Evolutionary conservation across 2,329 filamentous ascomycete genomes (phyloP), one percentile per base, ranked within the genome.

Genomic region (Monosporascus cannonballus): DNA sequence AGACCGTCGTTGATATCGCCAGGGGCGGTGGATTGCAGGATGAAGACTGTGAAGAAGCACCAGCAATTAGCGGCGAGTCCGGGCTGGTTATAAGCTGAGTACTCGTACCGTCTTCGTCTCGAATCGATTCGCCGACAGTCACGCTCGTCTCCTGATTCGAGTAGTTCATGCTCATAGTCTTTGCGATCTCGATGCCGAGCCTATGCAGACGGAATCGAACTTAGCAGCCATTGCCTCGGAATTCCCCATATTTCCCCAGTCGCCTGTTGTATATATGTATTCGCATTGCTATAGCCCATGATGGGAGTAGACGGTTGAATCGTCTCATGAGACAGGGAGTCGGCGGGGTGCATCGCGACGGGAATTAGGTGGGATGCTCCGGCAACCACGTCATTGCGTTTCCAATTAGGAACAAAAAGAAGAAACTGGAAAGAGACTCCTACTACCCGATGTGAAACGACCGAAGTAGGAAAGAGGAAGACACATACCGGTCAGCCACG

Each of bases 1-100:
- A 99, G 81, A 48, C 91, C 91, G 70, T 97, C 93, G 73, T 99
- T 99, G 76, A 97, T 95, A 69, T 96, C 92, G 69, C 93, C 92
- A 2, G 93, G 93, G 41, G 89, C 87, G 47, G 94, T 96, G 24
- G 93, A 96, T 74, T 97, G 93, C 55, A 97, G 79, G 64, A 97
- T 96, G 76, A 96, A 97, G 67, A 96, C 92, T 67, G 47, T 6
- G 49, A 46, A 51, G 22, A 24, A 24, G 48, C 50, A 52, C 18
- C 54, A 49, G 59, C 25, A 55, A 49, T 83, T 63, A 86, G 73
- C 67, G 86, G 82, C 30, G 63, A 86, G 86, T 48, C 83, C 81
- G 55, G 86, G 76, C 61, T 83, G 86, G 49, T 25, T 15, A 17
- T 37, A 11, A 25, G 3, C 22, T 11, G 17, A 9, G 36, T 39